Evolutionary conservation across 2,329 filamentous ascomycete genomes (phyloP).

Genomic region (Ceratocystis cubensis): DNA sequence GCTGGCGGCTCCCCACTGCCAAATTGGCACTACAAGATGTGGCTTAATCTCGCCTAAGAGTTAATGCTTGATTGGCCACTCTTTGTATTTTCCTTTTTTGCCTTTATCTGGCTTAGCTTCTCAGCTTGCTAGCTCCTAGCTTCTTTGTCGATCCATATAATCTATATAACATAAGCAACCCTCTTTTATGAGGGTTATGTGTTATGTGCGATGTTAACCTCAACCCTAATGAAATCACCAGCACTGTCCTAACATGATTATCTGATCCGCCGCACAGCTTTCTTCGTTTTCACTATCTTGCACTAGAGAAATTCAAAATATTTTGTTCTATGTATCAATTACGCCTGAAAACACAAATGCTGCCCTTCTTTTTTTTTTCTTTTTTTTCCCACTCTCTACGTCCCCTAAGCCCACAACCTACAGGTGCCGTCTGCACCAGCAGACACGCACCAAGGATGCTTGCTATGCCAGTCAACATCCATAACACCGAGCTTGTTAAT

Average conservation of each 20-base stretch:
- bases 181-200: background rate
- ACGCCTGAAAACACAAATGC: constrained; percentile 21
- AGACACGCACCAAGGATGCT: constrained; percentile 86
- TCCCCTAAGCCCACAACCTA: constrained; percentile 63
- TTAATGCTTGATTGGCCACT: background rate
- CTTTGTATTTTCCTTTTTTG: background rate
- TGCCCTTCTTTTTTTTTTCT: constrained; percentile 9
- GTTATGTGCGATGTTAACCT: background rate
- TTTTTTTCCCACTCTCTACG: background rate
- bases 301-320: constrained; percentile 11
- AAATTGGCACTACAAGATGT: background rate
- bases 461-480: constrained; percentile 92
- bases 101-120: background rate
- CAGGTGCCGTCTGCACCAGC: constrained; percentile 89
- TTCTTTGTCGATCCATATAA: background rate
- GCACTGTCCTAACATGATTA: background rate
- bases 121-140: background rate
- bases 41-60: background rate
- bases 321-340: constrained; percentile 20
- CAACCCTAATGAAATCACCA: background rate
- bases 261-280: background rate
- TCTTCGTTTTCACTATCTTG: background rate
- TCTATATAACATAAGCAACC: background rate
- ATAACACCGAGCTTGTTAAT: constrained; percentile 77
- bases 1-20: background rate